Evolutionary conservation across 306 rosid genomes (phyloP).

Genomic region (Hippophae gyantsensis): DNA sequence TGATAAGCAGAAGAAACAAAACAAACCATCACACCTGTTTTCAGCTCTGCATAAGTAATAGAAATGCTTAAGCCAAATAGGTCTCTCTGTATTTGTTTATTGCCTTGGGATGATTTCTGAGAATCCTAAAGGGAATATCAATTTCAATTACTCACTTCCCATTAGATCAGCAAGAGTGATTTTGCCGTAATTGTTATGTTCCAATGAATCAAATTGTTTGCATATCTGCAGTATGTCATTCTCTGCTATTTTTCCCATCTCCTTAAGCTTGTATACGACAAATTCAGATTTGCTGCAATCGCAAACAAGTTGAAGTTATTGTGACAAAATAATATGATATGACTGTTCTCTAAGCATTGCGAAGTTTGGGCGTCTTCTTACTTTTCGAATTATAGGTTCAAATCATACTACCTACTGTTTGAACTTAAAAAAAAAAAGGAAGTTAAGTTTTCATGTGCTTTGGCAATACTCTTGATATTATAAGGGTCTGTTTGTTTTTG

Average conservation of each 20-base stretch:
- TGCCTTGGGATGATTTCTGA: background rate
- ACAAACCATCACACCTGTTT: background rate
- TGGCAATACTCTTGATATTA: too few relatives aligned
- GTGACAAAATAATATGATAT: background rate
- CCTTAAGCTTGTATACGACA: constrained; percentile 60
- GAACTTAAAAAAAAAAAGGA: too few relatives aligned
- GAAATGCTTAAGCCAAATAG: background rate
- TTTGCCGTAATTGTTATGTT: constrained; percentile 37
- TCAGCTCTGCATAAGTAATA: background rate
- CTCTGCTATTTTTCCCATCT: constrained; percentile 59
- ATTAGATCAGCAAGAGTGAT: constrained; percentile 51
- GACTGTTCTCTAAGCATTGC: too few relatives aligned
- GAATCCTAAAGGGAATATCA: background rate
- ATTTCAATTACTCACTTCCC: constrained; percentile 15
- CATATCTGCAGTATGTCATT: constrained; percentile 40
- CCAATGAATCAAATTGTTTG: constrained; percentile 52
- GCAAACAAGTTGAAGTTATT: background rate
- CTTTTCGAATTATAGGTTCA: too few relatives aligned
- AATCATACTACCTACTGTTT: too few relatives aligned
- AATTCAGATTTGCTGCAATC: constrained; percentile 58
- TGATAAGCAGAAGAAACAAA: too few relatives aligned
- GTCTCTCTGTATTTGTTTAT: background rate
- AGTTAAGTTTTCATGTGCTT: too few relatives aligned
- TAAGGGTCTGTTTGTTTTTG: too few relatives aligned
- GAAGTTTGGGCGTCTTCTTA: too few relatives aligned